Base-by-base conservation (phyloP, 164 flowering plant genomes). In the Vitis amurensis region DNA sequence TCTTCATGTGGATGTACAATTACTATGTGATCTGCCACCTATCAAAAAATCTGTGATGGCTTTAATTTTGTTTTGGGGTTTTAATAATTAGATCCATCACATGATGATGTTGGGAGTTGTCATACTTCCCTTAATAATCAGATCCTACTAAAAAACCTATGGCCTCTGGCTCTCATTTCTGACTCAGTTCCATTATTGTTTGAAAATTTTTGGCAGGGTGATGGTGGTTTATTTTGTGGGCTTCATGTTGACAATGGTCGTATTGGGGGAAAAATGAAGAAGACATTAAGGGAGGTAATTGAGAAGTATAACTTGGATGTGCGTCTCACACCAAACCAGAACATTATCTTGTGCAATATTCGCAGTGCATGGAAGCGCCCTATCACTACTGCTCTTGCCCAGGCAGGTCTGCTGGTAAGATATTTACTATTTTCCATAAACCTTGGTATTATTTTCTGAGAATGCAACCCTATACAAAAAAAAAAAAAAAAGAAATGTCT, bases 241-340 rank as follows among this genome's bases (percentile, higher is more conserved):
- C 85, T 96, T 44, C 97, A 93, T 82, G 91, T 96, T 83, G 97
- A 96, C 68, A 96, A 62, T 88, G 99, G 99, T n/a, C 94, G 98
- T 66, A 70, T 96, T 71, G 87, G 82, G 55, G 99, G 99, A 8
- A 68, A 64, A 55, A 88, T 88, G 97, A 96, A 96, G 82, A 86
- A 74, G 76, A 78, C 94, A 29, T 77, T 96, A 56, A 82, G 99
- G 80, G 99, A 91, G 80, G 63, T 96, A 48, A 91, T 96, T 74
- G 95, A 93, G 78, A 90, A 93, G 79, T 91, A 93, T 70, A 86
- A 85, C 66, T 71, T 96, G 72, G 81, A 86, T 78, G 95, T 93
- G 68, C 91, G 98, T 15, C 81, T 96, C 68, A 93, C 99, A 23
- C 91, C 99, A 17, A 96, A 93, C 80, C 99, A 96, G 82, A 96